Evolutionary conservation across 768 basidiomycete species (phyloP).

Genomic region (Suillus placidus): DNA sequence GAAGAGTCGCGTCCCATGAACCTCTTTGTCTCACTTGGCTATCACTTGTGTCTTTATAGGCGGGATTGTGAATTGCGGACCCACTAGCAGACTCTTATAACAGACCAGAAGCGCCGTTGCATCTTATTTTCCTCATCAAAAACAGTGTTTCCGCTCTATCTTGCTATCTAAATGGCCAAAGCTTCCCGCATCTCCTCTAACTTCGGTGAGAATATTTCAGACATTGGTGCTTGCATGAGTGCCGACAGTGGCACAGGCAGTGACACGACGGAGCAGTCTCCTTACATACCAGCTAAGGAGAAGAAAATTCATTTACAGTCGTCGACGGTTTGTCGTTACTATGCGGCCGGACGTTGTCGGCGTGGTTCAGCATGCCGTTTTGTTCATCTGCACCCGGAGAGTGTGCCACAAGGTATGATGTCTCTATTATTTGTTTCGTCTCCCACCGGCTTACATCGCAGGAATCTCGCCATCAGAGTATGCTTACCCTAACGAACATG

Average conservation of each 20-base stretch:
- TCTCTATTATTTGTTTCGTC: neutral
- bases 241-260: neutral
- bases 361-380: slow-evolving; percentile 34
- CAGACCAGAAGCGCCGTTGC: neutral
- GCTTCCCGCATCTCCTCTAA: neutral
- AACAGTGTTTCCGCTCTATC: neutral
- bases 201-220: neutral
- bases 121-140: neutral
- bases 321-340: slow-evolving; percentile 26
- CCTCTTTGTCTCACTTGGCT: slow-evolving; percentile 7
- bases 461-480: neutral
- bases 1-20: slow-evolving; percentile 14
- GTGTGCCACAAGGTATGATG: neutral
- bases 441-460: neutral
- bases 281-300: neutral
- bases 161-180: neutral
- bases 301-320: neutral
- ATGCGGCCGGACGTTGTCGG: slow-evolving; percentile 28
- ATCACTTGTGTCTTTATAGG: slow-evolving; percentile 16
- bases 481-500: neutral
- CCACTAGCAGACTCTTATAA: neutral
- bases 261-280: too few relatives aligned
- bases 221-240: neutral
- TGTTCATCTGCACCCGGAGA: slow-evolving; percentile 16
- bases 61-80: neutral